Evolutionary conservation across 768 basidiomycete species (phyloP), one percentile per base, ranked within the genome.

Genomic region (Arthromyces matolae): DNA sequence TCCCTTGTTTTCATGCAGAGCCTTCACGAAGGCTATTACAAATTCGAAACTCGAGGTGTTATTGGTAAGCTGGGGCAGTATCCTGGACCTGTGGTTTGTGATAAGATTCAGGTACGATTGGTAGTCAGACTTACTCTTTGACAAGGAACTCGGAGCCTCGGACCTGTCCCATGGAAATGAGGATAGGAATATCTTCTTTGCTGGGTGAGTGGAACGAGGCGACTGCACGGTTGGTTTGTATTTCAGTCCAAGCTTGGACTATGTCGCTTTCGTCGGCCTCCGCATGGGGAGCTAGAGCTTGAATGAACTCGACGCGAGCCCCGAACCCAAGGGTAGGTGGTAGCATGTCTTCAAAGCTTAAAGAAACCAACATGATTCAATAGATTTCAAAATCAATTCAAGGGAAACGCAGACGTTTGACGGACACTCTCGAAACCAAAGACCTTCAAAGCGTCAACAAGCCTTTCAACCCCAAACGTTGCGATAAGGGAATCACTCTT

Each of bases 391-490:
- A 10, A 10, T 19, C 19, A 10, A 25, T 19, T n/a, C 22, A 33
- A 19, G 9, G 8, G 31, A 9, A n/a, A 9, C 13, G 50, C 60
- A 41, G 13, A 64, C 64, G 51, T 57, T 23, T 34, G 19, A 32
- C 45, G 54, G 29, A 65, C 52, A 1, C 20, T 38, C 8, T 60
- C 59, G 34, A 65, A 64, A 14, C 56, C 52, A 28, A 65, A 66
- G 2, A 46, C 33, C 18, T 57, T 53, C 54, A 59, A 60, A 14
- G 58, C 59, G 16, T 52, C 42, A 25, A 56, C 28, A 16, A 62
- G 41, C 8, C 49, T 25, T 7, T 61, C 51, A 10, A 43, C 25
- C 16, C 50, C 49, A 31, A 51, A 48, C 20, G 47, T 49, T 13
- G 20, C 32, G 18, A 59, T 45, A 12, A 52, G 39, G n/a, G 40